Evolutionary conservation across 139 green algal genomes (phyloP).

Genomic region (Tetradesmus obliquus): DNA sequence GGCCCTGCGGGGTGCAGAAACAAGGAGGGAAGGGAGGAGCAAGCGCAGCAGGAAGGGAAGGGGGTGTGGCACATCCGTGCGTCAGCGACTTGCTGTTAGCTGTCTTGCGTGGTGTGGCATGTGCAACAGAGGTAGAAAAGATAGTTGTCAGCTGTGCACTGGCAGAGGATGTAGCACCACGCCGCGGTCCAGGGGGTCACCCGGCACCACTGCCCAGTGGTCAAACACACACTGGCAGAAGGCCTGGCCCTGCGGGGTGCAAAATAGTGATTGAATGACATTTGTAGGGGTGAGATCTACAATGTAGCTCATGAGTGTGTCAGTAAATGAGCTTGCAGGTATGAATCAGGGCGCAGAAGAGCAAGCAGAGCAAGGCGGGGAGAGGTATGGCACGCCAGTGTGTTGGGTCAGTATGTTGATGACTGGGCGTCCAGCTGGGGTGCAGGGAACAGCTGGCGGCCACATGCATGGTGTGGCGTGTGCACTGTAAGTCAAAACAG

Average conservation of each 20-base stretch:
- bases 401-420: too few species aligned
- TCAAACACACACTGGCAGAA: slow-evolving; percentile 97
- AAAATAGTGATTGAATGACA: too few species aligned
- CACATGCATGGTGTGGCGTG: not conserved
- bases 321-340: too few species aligned
- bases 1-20: slow-evolving; percentile 69
- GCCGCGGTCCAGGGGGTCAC: slow-evolving; percentile 91
- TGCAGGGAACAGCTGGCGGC: too few species aligned
- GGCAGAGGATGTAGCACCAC: slow-evolving; percentile 91
- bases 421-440: too few species aligned
- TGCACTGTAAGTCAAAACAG: too few species aligned
- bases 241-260: slow-evolving; percentile 84
- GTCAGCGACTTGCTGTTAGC: not conserved
- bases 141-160: too few species aligned
- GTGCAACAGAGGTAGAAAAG: not conserved
- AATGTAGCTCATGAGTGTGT: too few species aligned
- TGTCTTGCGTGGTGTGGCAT: not conserved
- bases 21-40: not conserved
- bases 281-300: too few species aligned
- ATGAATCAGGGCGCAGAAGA: not conserved
- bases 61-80: too few species aligned
- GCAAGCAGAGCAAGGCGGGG: not conserved
- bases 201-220: slow-evolving; percentile 95
- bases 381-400: not conserved
- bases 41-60: slow-evolving; percentile 4